phyloP scores from a whole-genome alignment of 805 yeast species.

The Saccharomycopsis capsularis region DNA sequence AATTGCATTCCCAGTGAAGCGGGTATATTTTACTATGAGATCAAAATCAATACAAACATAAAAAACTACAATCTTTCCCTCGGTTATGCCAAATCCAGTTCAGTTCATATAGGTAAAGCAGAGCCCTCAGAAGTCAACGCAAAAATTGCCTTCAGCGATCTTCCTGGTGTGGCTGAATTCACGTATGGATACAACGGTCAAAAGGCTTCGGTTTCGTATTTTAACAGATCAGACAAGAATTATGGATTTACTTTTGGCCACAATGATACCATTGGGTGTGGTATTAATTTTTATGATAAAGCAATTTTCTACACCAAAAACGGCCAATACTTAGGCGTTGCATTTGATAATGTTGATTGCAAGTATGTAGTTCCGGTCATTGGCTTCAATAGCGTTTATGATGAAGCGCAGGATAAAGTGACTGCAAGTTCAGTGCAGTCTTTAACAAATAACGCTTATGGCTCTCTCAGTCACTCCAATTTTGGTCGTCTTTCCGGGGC shows the following conservation, averaged over 20 bases:
- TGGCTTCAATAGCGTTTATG: slow-evolving; percentile 32
- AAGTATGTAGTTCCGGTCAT: slow-evolving; percentile 40
- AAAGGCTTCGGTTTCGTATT: slow-evolving; percentile 38
- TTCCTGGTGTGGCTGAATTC: slow-evolving; percentile 43
- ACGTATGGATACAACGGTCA: slow-evolving; percentile 49
- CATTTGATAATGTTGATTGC: slow-evolving; percentile 40
- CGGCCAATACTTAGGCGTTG: slow-evolving; percentile 57
- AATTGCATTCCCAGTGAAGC: slow-evolving; percentile 11
- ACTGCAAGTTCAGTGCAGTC: neutral
- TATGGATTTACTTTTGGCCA: slow-evolving; percentile 42
- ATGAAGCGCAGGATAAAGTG: neutral
- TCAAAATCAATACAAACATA: slow-evolving; percentile 14
- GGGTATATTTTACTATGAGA: slow-evolving; percentile 20
- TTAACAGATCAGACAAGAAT: slow-evolving; percentile 33
- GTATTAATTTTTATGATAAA: slow-evolving; percentile 60
- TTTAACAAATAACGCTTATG: slow-evolving; percentile 1
- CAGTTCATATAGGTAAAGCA: neutral
- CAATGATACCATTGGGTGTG: slow-evolving; percentile 75
- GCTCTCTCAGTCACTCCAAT: neutral
- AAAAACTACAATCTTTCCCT: slow-evolving; percentile 17
- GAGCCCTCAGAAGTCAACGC: neutral
- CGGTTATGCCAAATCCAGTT: slow-evolving; percentile 13
- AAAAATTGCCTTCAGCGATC: slow-evolving; percentile 2
- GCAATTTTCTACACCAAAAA: slow-evolving; percentile 74
- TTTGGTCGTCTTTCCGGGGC: too few relatives aligned